Conservation (phyloP, 176 grass and related monocot genomes). For the Typha latifolia region DNA sequence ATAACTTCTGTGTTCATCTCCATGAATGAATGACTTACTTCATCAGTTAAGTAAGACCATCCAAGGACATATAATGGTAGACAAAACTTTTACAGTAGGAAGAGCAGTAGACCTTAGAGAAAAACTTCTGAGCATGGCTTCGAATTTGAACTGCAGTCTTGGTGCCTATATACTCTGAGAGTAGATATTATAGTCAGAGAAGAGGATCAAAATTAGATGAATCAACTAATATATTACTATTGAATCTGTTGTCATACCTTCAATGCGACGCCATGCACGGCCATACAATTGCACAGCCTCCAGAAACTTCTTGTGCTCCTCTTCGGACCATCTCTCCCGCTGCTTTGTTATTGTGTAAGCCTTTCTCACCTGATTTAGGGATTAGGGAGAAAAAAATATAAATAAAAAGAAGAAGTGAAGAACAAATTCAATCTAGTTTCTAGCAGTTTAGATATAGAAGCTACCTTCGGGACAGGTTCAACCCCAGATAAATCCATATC, state of each 20-base stretch:
- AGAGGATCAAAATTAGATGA: background rate
- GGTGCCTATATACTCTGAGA: slow-evolving; percentile 74
- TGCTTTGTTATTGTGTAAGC: slow-evolving; percentile 93
- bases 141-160: slow-evolving; percentile 94
- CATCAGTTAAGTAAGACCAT: slow-evolving; percentile 49
- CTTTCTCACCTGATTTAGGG: slow-evolving; percentile 55
- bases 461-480: slow-evolving; percentile 45
- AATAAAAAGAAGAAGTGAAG: slow-evolving; percentile 9
- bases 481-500: slow-evolving; percentile 22
- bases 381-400: slow-evolving; percentile 3
- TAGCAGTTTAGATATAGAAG: background rate
- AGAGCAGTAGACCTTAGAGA: slow-evolving; percentile 69
- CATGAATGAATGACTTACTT: slow-evolving; percentile 54
- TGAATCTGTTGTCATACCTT: slow-evolving; percentile 26
- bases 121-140: slow-evolving; percentile 97
- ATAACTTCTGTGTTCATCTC: slow-evolving; percentile 17
- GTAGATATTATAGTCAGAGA: background rate
- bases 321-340: slow-evolving; percentile 86
- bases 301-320: slow-evolving; percentile 74
- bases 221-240: background rate
- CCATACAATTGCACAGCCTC: slow-evolving; percentile 70
- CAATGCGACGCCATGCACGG: slow-evolving; percentile 78
- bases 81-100: slow-evolving; percentile 22
- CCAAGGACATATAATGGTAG: slow-evolving; percentile 24
- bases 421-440: background rate